Evolutionary conservation across 805 yeast genomes (phyloP).

Genomic region (Komagataella populi): DNA sequence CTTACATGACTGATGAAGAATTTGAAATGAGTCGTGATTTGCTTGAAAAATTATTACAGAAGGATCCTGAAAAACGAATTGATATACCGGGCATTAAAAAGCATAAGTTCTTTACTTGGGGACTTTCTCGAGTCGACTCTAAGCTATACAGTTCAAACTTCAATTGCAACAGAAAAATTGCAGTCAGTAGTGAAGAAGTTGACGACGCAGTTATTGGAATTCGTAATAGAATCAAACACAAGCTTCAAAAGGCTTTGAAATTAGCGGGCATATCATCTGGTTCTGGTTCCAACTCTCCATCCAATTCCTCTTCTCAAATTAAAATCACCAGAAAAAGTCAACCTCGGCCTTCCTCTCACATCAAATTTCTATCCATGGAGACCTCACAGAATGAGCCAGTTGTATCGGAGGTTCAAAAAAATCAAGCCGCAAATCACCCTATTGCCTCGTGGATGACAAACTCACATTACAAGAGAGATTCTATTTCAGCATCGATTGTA

Average conservation of each 20-base stretch:
- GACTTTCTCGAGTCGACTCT: constrained; percentile 14
- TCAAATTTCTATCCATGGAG: neutral
- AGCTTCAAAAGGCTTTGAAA: constrained; percentile 27
- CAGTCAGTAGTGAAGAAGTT: constrained; percentile 54
- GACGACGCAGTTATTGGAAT: constrained; percentile 75
- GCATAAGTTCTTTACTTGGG: constrained; percentile 48
- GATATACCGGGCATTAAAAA: constrained; percentile 58
- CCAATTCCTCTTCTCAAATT: neutral
- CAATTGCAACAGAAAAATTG: constrained; percentile 27
- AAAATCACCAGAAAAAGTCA: neutral
- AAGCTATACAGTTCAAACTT: constrained; percentile 15
- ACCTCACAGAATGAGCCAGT: neutral
- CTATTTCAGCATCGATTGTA: constrained; percentile 11
- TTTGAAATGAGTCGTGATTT: constrained; percentile 40
- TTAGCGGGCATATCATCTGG: constrained; percentile 1
- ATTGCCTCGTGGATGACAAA: neutral
- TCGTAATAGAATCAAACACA: constrained; percentile 46
- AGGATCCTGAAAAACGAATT: constrained; percentile 56
- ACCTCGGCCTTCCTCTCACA: neutral
- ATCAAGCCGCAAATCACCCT: neutral
- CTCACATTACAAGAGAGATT: constrained; percentile 5
- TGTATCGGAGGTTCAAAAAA: neutral
- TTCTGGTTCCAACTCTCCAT: neutral
- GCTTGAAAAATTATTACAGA: constrained; percentile 44
- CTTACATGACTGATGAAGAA: constrained; percentile 8